A percentile compares a stretch with the other conserved stretches of the same genome.
These are phyloP conservation scores for Chamaecrista fasciculata DNA, from an alignment of 306 rosid species.

Conservation along the genomic window DNA sequence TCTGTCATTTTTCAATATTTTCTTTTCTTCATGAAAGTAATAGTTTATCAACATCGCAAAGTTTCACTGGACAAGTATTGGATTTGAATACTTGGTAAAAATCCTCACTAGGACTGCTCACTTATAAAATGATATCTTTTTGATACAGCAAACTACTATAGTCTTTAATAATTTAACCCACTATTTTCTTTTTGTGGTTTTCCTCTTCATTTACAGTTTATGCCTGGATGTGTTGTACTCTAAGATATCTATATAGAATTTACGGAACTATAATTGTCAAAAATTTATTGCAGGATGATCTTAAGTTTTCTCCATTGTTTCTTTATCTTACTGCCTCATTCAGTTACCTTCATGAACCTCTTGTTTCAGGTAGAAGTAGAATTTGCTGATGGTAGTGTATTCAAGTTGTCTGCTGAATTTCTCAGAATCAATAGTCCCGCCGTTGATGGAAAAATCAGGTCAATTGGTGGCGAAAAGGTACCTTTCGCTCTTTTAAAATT, in stretches of 20 bases:
- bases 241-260: too few relatives aligned
- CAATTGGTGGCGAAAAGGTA: constrained; percentile 90
- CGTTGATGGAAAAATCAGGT: constrained; percentile 74
- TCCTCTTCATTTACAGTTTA: too few relatives aligned
- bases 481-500: neutral
- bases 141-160: neutral
- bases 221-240: too few relatives aligned
- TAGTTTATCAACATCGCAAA: neutral
- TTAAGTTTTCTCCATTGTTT: neutral
- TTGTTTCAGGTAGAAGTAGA: constrained; percentile 66
- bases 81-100: neutral
- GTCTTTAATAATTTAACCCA: neutral
- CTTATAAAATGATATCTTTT: neutral
- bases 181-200: neutral
- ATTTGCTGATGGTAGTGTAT: constrained; percentile 56
- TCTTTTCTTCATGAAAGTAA: neutral
- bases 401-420: constrained; percentile 79
- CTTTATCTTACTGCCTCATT: neutral
- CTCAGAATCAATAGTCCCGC: constrained; percentile 84
- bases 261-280: neutral
- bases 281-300: neutral
- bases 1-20: neutral
- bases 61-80: neutral
- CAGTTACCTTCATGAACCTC: neutral
- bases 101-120: neutral